Evolutionary conservation across 768 basidiomycete genomes (phyloP).

Genomic region (Cubamyces lactineus): DNA sequence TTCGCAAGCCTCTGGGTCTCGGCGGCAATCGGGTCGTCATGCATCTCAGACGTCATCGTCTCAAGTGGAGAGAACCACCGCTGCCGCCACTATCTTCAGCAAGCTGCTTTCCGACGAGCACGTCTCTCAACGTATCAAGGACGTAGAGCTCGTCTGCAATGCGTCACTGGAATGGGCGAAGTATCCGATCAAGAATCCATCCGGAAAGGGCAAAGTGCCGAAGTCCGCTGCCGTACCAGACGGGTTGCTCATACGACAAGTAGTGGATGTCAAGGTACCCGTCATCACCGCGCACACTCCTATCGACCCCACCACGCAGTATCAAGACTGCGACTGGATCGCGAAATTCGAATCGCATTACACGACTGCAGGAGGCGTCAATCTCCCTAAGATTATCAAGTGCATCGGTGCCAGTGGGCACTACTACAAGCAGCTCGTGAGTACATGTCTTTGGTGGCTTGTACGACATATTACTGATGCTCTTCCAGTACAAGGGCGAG

Average conservation of each 20-base stretch:
- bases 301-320: constrained; percentile 69
- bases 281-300: constrained; percentile 75
- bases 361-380: constrained; percentile 73
- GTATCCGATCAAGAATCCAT: constrained; percentile 47
- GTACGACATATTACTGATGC: not conserved
- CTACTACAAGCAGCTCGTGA: constrained; percentile 78
- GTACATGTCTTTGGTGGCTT: constrained; percentile 31
- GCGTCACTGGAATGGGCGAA: constrained; percentile 79
- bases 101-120: constrained; percentile 49
- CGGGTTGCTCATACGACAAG: constrained; percentile 46
- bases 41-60: constrained; percentile 40
- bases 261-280: constrained; percentile 70
- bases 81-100: constrained; percentile 65
- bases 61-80: constrained; percentile 61
- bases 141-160: constrained; percentile 62
- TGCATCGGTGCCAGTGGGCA: constrained; percentile 72
- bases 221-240: constrained; percentile 46
- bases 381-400: constrained; percentile 76
- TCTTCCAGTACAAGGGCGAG: constrained; percentile 83
- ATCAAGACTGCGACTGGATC: constrained; percentile 74
- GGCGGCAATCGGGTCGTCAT: constrained; percentile 52
- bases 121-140: constrained; percentile 45
- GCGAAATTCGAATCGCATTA: constrained; percentile 60
- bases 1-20: constrained; percentile 10
- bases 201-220: constrained; percentile 25